Base-by-base conservation (phyloP, 306 rosid species). In the Astragalus membranaceus region DNA sequence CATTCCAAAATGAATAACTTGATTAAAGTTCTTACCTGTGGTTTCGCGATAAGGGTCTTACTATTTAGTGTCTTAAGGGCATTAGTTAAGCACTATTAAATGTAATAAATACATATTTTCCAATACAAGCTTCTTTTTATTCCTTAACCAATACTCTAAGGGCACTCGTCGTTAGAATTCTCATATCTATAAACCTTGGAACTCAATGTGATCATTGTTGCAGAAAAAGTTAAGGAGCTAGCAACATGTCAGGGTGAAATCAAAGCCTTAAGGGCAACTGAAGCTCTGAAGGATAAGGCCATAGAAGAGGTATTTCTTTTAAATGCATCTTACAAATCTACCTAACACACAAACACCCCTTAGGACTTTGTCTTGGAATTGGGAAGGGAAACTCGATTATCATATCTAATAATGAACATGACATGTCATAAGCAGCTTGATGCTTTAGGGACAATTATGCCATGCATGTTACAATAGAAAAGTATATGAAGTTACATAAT, bases 271-370 rank as follows among this genome's bases (percentile, higher is more conserved):
- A 88, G 66, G 75, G 72, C 82, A 69, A 84, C 87, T 42, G 94
- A 88, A 81, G 83, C 84, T 63, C 82, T 75, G 9, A 90, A 83
- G 81, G 92, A 94, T 61, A 90, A 87, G 83, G 97, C 98, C 65
- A 80, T 84, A 10, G 90, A 88, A 75, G 89, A 88, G 92, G 98
- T 93, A 85, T 5, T 37, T 65, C 65, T 42, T 29, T 66, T 58
- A 10, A 71, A 11, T 71, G n/a, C n/a, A n/a, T n/a, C n/a, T n/a
- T n/a, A n/a, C n/a, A n/a, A n/a, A n/a, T n/a, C n/a, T n/a, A n/a
- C n/a, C n/a, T n/a, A n/a, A n/a, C n/a, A n/a, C n/a, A n/a, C n/a
- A n/a, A n/a, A n/a, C n/a, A n/a, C n/a, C n/a, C n/a, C n/a, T n/a
- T n/a, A n/a, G n/a, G n/a, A n/a, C n/a, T n/a, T n/a, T n/a, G n/a